Percentiles rank a stretch among this genome's conserved stretches.
phyloP scores from a whole-genome alignment of 2,329 filamentous ascomycete species.

The Rutstroemia sp. region DNA sequence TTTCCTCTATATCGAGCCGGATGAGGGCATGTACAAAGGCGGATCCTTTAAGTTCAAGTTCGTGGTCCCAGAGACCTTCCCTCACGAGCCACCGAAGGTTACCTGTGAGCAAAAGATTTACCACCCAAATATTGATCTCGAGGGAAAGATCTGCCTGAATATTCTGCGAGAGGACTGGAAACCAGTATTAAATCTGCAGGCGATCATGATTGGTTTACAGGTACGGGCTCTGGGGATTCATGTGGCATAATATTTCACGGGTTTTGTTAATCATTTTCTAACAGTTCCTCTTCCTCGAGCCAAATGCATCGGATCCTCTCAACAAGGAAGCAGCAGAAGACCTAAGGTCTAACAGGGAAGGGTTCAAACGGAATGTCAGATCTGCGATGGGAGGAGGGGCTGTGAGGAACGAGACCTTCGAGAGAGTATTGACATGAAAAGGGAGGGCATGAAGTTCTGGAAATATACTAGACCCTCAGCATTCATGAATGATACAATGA shows the following conservation, averaged over 20 bases:
- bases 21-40: slow-evolving; percentile 82
- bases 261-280: slow-evolving; percentile 5
- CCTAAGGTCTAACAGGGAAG: slow-evolving; percentile 74
- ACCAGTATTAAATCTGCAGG: slow-evolving; percentile 92
- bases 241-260: too few relatives aligned
- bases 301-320: slow-evolving; percentile 92
- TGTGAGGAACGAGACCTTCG: slow-evolving; percentile 67
- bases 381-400: slow-evolving; percentile 73
- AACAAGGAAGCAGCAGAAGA: slow-evolving; percentile 98
- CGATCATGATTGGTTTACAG: slow-evolving; percentile 90
- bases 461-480: slow-evolving; percentile 18
- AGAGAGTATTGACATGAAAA: slow-evolving; percentile 59
- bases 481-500: slow-evolving; percentile 14
- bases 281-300: slow-evolving; percentile 94
- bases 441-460: background rate
- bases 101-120: slow-evolving; percentile 98
- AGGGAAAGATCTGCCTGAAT: slow-evolving; percentile 97
- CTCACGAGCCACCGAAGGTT: slow-evolving; percentile 95
- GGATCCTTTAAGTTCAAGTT: slow-evolving; percentile 88
- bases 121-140: slow-evolving; percentile 96
- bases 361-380: slow-evolving; percentile 86
- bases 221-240: slow-evolving; percentile 36
- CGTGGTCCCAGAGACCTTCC: slow-evolving; percentile 88
- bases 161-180: slow-evolving; percentile 99
- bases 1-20: slow-evolving; percentile 71